Percentiles rank a stretch among this genome's conserved stretches.
Evolutionary conservation across 257 asterid species (phyloP).

Genomic region (Vinca minor): DNA sequence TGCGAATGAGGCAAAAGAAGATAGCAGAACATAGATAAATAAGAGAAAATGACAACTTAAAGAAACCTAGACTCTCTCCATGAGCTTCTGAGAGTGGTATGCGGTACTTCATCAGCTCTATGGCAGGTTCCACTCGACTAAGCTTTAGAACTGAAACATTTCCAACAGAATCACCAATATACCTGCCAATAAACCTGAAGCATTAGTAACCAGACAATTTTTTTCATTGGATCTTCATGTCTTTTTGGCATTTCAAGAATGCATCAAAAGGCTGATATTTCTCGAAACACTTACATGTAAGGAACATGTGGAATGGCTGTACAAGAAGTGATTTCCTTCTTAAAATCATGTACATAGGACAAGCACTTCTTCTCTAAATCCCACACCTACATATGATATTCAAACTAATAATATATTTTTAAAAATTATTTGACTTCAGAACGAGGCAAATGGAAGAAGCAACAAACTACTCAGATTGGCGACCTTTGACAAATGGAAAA

Average conservation of each 20-base stretch:
- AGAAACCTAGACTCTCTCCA: slow-evolving; percentile 33
- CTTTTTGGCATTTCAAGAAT: neutral
- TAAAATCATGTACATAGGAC: slow-evolving; percentile 47
- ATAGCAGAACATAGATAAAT: neutral
- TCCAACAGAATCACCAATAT: slow-evolving; percentile 71
- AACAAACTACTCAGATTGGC: neutral
- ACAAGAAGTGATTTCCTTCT: slow-evolving; percentile 57
- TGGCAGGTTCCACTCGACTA: slow-evolving; percentile 30
- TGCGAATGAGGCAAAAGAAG: neutral
- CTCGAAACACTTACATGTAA: slow-evolving; percentile 45
- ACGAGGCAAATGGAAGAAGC: neutral
- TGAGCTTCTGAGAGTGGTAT: slow-evolving; percentile 67
- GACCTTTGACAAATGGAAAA: neutral
- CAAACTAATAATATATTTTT: slow-evolving; percentile 4
- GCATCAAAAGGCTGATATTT: neutral
- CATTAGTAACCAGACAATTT: neutral
- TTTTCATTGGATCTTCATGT: neutral
- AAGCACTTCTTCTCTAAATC: slow-evolving; percentile 53
- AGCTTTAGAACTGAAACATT: slow-evolving; percentile 56
- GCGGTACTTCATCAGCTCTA: slow-evolving; percentile 63
- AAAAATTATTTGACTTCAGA: no score
- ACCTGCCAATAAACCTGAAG: slow-evolving; percentile 41
- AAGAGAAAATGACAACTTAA: neutral
- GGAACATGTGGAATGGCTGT: slow-evolving; percentile 48
- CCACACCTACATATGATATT: slow-evolving; percentile 62